These are phyloP conservation scores for Rhizodiscina lignyota DNA, from an alignment of 495 filamentous ascomycete genomes.

Conservation along the genomic window DNA sequence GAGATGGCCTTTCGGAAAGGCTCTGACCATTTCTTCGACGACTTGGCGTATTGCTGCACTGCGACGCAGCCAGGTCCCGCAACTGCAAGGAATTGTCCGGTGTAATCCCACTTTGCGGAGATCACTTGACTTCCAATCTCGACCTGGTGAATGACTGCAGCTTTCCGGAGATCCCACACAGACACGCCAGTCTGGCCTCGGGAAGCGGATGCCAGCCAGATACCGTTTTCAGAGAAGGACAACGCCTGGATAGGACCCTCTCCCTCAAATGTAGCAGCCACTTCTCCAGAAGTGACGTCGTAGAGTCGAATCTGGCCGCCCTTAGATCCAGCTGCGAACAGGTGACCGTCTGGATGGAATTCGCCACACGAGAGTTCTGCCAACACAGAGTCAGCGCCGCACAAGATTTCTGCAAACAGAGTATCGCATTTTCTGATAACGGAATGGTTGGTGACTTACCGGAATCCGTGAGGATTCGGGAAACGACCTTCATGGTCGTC, in stretches of 20 bases:
- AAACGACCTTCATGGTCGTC: constrained; percentile 41
- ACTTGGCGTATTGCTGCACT: constrained; percentile 76
- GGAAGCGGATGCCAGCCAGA: constrained; percentile 69
- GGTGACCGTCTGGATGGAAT: constrained; percentile 91
- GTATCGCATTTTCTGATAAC: too few relatives aligned
- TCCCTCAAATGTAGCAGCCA: constrained; percentile 53
- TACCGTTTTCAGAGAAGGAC: constrained; percentile 93
- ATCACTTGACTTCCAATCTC: constrained; percentile 64
- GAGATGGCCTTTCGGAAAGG: constrained; percentile 58
- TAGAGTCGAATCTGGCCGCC: constrained; percentile 72
- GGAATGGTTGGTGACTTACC: constrained; percentile 36
- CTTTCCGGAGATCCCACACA: constrained; percentile 84
- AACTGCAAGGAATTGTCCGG: constrained; percentile 77
- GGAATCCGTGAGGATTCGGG: constrained; percentile 64
- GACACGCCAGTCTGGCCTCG: constrained; percentile 58
- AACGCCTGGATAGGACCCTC: constrained; percentile 52
- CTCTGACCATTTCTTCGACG: constrained; percentile 76
- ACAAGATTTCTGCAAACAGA: too few relatives aligned
- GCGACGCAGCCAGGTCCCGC: constrained; percentile 66
- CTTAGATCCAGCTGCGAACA: constrained; percentile 68
- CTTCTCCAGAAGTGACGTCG: constrained; percentile 55
- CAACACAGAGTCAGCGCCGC: constrained; percentile 19
- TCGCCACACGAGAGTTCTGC: constrained; percentile 59
- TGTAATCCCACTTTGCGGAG: constrained; percentile 78
- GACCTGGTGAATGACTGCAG: constrained; percentile 56